Evolutionary conservation across 805 yeast species (phyloP).

Genomic region (Starmerella davenportii): DNA sequence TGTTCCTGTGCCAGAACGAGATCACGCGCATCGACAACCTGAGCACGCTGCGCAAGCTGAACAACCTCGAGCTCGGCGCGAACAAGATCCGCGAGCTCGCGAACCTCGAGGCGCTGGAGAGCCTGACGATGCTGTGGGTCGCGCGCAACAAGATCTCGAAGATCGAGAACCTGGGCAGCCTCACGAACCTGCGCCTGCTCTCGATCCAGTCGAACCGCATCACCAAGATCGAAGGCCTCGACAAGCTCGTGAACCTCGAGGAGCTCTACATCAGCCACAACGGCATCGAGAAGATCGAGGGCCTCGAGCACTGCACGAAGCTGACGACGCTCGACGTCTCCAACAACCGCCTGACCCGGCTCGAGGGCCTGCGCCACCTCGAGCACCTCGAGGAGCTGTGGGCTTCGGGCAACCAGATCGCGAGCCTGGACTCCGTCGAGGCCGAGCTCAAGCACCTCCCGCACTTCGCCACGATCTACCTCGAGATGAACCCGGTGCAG

Average conservation of each 20-base stretch:
- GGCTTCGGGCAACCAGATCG: constrained; percentile 67
- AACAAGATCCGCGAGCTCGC: constrained; percentile 44
- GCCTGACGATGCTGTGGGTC: constrained; percentile 67
- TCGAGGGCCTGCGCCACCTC: constrained; percentile 52
- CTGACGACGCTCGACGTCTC: constrained; percentile 67
- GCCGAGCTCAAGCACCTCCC: constrained; percentile 44
- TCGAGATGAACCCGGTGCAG: constrained; percentile 87
- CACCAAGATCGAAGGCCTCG: constrained; percentile 65
- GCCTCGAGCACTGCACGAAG: constrained; percentile 50
- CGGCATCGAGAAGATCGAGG: constrained; percentile 55
- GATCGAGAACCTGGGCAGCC: constrained; percentile 41
- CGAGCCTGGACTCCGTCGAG: constrained; percentile 50
- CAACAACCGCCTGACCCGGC: constrained; percentile 42
- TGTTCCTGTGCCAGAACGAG: constrained; percentile 79
- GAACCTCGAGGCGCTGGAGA: constrained; percentile 35
- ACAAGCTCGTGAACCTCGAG: constrained; percentile 49
- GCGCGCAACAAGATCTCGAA: constrained; percentile 66
- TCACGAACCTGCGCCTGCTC: constrained; percentile 49
- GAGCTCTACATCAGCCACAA: constrained; percentile 82
- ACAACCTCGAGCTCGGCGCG: constrained; percentile 78
- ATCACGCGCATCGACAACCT: constrained; percentile 56
- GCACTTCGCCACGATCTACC: constrained; percentile 68
- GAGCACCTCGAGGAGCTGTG: constrained; percentile 71
- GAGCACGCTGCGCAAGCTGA: constrained; percentile 36
- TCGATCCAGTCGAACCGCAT: constrained; percentile 80